These are phyloP conservation scores for Cunninghamia lanceolata DNA, from an alignment of 75 land plant species.

Conservation along the genomic window DNA sequence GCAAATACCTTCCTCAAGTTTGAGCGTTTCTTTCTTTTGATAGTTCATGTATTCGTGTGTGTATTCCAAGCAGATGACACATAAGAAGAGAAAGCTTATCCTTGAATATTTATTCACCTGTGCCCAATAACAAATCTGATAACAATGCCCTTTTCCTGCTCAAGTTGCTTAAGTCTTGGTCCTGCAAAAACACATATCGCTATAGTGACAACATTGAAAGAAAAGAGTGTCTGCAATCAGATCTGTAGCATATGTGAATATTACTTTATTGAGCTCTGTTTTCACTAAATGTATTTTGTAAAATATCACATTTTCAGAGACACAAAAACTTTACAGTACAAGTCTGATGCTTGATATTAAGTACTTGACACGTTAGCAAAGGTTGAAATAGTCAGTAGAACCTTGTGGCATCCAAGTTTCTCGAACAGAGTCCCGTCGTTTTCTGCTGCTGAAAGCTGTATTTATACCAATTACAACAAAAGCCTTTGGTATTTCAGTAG, in stretches of 20 bases:
- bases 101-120: constrained; percentile 35
- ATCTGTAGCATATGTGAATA: neutral
- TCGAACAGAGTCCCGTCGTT: constrained; percentile 65
- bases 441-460: constrained; percentile 94
- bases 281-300: neutral
- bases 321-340: neutral
- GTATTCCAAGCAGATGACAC: neutral
- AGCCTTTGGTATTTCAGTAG: constrained; percentile 51
- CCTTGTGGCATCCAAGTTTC: constrained; percentile 86
- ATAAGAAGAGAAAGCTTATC: neutral
- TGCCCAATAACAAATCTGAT: constrained; percentile 79
- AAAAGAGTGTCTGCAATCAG: neutral
- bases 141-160: constrained; percentile 74
- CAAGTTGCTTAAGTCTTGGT: constrained; percentile 43
- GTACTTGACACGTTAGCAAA: neutral
- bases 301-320: neutral
- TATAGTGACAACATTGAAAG: constrained; percentile 1
- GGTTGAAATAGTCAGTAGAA: neutral
- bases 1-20: neutral
- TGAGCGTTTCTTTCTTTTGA: neutral
- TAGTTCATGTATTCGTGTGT: neutral
- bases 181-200: constrained; percentile 36
- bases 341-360: neutral
- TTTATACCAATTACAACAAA: constrained; percentile 95
- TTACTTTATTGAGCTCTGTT: neutral